Conservation (phyloP, 192 early-diverging fungal species). For the Backusella australiensis region DNA sequence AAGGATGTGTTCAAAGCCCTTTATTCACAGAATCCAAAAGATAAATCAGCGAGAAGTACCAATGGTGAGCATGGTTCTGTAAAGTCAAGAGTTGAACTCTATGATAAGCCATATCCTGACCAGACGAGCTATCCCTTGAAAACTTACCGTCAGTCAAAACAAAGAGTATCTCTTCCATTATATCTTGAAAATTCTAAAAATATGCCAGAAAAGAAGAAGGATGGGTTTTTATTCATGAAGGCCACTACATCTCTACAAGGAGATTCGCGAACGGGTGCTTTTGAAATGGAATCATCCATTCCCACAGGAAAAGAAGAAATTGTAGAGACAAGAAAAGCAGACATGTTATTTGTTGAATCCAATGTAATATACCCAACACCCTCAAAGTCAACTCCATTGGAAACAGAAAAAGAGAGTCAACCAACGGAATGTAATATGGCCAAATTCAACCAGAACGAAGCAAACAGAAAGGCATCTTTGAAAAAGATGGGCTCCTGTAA, state of each 20-base stretch:
- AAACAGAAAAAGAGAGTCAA: background rate
- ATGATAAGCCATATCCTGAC: background rate
- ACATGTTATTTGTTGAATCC: background rate
- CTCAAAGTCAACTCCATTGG: slow-evolving; percentile 22
- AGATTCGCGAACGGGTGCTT: background rate
- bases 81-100: background rate
- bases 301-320: background rate
- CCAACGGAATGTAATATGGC: background rate
- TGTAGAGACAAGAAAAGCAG: background rate
- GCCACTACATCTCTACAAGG: background rate
- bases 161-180: background rate
- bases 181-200: background rate
- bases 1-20: background rate
- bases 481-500: slow-evolving; percentile 8
- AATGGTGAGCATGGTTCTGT: background rate
- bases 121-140: background rate
- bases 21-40: background rate
- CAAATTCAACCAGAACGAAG: background rate
- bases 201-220: background rate
- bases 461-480: slow-evolving; percentile 5
- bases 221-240: background rate
- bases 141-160: background rate
- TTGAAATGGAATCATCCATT: background rate
- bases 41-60: background rate
- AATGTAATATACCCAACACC: slow-evolving; percentile 1